Evolutionary conservation across 1,284 basidiomycete species (phyloP), one percentile per base, ranked within the genome.

Genomic region (Cutaneotrichosporon sp.): DNA sequence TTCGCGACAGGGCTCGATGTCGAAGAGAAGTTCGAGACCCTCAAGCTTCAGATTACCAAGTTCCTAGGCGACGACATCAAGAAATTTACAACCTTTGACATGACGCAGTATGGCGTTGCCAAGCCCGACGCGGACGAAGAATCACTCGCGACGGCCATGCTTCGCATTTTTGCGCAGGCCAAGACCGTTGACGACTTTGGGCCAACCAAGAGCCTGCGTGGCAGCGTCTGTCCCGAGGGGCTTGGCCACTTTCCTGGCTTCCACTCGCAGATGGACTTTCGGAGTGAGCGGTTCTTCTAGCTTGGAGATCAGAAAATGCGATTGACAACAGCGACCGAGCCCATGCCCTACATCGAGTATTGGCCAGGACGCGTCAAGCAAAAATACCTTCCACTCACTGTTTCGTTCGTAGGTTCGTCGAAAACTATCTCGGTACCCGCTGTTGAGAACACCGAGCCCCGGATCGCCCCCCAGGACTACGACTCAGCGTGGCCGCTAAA

Each of bases 101-200:
- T 66, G 48, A 58, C 56, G 16, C 55, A 64, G 46, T 61, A 62
- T 26, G 62, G 64, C 2, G 49, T 59, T 4, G 60, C 57, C n/a
- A 54, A 52, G 17, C 35, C 52, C 25, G 39, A 61, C 42, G 54
- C 62, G 7, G 34, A 57, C 25, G 55, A 51, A 22, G 61, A 62
- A 39, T 58, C 54, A 1, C 42, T 52, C 25, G 61, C 52, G 8
- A 66, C 62, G 14, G 58, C 59, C 6, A 56, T 55, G 52, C 35
- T 66, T 34, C 50, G 64, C 4, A 60, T 66, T 31, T 57, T 64
- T 22, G 62, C 62, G 5, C 64, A 66, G 48, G 54, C 60, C 4
- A 22, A 29, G 25, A 47, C 50, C 1, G 31, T 53, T 19, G 57
- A 58, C 17, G 62, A 53, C 22, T 59, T 52, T 22, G 54, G 54